Percentiles rank a stretch among this genome's conserved stretches.
phyloP scores from a whole-genome alignment of 2,329 filamentous ascomycete genomes.

The Aureobasidium sp. region DNA sequence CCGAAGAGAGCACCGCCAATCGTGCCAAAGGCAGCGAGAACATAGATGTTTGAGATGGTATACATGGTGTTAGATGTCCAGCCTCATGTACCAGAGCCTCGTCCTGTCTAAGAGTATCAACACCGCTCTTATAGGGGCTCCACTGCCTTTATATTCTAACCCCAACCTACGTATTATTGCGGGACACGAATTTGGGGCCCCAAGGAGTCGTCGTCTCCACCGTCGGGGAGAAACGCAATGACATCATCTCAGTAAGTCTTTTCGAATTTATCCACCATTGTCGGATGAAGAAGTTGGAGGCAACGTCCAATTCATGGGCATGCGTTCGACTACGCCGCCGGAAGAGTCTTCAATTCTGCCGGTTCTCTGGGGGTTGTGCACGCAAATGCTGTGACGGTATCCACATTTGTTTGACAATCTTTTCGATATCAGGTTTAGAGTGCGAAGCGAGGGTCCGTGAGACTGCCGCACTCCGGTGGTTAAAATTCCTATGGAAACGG shows the following conservation, averaged over 20 bases:
- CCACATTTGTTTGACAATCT: slow-evolving; percentile 4
- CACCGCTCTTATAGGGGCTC: background rate
- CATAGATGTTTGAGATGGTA: slow-evolving; percentile 15
- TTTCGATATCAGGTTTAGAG: slow-evolving; percentile 13
- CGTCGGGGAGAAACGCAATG: background rate
- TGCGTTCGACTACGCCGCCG: background rate
- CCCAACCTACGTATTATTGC: background rate
- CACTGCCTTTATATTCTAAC: slow-evolving; percentile 11
- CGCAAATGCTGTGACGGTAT: background rate
- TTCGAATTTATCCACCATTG: slow-evolving; percentile 5
- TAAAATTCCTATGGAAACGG: background rate
- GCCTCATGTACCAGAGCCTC: slow-evolving; percentile 3
- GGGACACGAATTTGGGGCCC: slow-evolving; percentile 6
- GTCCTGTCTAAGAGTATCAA: background rate
- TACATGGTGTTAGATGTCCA: slow-evolving; percentile 9
- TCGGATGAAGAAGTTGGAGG: slow-evolving; percentile 6
- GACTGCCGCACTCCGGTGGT: slow-evolving; percentile 8
- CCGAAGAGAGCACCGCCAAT: slow-evolving; percentile 65
- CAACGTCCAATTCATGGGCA: slow-evolving; percentile 2
- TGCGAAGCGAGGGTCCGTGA: slow-evolving; percentile 2
- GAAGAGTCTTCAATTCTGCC: slow-evolving; percentile 3
- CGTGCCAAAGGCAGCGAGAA: slow-evolving; percentile 48
- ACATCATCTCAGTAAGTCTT: background rate
- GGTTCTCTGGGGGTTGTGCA: background rate
- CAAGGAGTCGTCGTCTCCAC: background rate